These are phyloP conservation scores for Sphaerosporella brunnea DNA, from an alignment of 495 filamentous ascomycete genomes.

Conservation along the genomic window DNA sequence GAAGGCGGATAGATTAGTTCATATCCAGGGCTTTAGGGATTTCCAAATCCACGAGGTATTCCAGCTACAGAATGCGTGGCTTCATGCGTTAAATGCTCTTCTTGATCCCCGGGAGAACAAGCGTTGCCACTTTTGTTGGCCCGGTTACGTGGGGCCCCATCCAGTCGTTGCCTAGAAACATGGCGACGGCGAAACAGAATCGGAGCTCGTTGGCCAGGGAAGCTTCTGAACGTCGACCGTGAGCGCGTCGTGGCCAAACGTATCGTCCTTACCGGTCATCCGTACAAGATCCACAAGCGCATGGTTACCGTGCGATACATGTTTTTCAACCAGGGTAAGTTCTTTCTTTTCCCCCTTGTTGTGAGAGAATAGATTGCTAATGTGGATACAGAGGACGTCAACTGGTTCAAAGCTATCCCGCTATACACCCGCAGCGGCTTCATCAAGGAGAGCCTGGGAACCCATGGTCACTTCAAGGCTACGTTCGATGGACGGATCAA, in stretches of 20 bases:
- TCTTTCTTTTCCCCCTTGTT: no score
- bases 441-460: constrained; percentile 85
- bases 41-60: constrained; percentile 84
- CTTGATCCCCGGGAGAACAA: constrained; percentile 63
- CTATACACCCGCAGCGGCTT: constrained; percentile 85
- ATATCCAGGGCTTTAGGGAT: constrained; percentile 85
- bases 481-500: constrained; percentile 92
- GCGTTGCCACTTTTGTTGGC: constrained; percentile 77
- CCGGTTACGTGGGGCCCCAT: constrained; percentile 86
- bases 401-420: constrained; percentile 91
- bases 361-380: no score
- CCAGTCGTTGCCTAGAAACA: constrained; percentile 41
- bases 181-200: constrained; percentile 16
- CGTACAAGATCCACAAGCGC: constrained; percentile 95
- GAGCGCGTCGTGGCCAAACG: constrained; percentile 79
- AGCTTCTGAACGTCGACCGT: constrained; percentile 45
- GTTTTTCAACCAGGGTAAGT: constrained; percentile 65
- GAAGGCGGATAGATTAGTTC: constrained; percentile 75
- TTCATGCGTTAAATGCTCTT: constrained; percentile 80
- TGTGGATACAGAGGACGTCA: constrained; percentile 48
- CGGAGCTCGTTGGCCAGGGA: constrained; percentile 66
- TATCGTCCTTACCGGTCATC: constrained; percentile 84
- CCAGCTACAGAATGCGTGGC: no score
- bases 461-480: constrained; percentile 97
- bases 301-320: constrained; percentile 94